phyloP scores from a whole-genome alignment of 768 basidiomycete genomes.

The Aureoboletus auriporus region DNA sequence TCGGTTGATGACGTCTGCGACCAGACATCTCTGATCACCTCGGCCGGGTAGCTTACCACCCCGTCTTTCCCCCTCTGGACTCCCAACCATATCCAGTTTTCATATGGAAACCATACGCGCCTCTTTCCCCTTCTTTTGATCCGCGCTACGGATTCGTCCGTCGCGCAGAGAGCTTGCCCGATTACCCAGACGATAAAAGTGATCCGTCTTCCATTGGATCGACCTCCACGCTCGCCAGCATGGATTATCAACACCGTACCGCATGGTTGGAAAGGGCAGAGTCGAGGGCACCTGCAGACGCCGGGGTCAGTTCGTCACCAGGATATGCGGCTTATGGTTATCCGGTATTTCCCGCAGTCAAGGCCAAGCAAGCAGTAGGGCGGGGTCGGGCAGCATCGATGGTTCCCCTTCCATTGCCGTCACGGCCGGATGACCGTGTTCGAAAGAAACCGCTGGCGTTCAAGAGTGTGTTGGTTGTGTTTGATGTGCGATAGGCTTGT shows the following conservation, averaged over 20 bases:
- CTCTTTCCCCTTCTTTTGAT: conserved; percentile 14
- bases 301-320: conserved; percentile 10
- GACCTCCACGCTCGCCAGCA: conserved; percentile 9
- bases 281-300: conserved; percentile 6
- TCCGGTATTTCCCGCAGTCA: conserved; percentile 14
- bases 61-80: conserved; percentile 16
- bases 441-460: conserved; percentile 22
- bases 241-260: conserved; percentile 8
- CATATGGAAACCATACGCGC: conserved; percentile 31
- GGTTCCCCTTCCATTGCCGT: conserved; percentile 1
- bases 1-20: neutral
- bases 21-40: conserved; percentile 2
- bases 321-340: conserved; percentile 7
- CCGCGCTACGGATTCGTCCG: conserved; percentile 8
- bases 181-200: conserved; percentile 23
- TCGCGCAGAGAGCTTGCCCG: conserved; percentile 6
- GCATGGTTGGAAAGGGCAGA: conserved; percentile 1
- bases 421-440: conserved; percentile 12
- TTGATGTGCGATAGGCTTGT: neutral
- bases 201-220: conserved; percentile 26
- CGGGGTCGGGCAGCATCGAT: conserved; percentile 6
- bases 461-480: conserved; percentile 22
- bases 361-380: conserved; percentile 4
- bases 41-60: conserved; percentile 16
- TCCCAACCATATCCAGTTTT: conserved; percentile 16